Conservation (phyloP, 2,329 filamentous ascomycete genomes). For the Pseudovirgaria hyperparasitica region DNA sequence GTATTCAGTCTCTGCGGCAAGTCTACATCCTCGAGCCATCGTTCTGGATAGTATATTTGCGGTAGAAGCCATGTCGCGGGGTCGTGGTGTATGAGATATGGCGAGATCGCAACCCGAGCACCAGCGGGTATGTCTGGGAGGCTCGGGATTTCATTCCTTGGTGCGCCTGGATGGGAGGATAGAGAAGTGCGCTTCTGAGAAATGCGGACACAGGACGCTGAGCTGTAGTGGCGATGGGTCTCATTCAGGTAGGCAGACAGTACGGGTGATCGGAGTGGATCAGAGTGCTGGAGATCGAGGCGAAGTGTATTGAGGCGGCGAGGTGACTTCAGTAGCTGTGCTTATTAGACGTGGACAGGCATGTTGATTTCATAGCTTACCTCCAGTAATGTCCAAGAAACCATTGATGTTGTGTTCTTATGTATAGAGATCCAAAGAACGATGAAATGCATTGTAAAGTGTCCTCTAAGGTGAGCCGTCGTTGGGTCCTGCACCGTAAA, state of each 20-base stretch:
- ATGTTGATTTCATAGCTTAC: constrained; percentile 1
- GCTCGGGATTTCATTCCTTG: too few relatives aligned
- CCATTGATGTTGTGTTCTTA: constrained; percentile 7
- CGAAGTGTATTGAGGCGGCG: constrained; percentile 5
- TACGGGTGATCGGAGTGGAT: constrained; percentile 5
- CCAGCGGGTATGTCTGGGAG: too few relatives aligned
- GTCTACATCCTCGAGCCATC: too few relatives aligned
- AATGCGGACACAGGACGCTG: too few relatives aligned
- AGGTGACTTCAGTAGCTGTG: constrained; percentile 7
- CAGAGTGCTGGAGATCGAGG: constrained; percentile 6
- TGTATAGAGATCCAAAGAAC: constrained; percentile 9
- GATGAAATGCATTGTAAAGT: constrained; percentile 7
- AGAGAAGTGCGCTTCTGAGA: too few relatives aligned
- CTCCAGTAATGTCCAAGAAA: constrained; percentile 8
- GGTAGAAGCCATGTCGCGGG: too few relatives aligned
- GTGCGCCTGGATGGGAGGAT: too few relatives aligned
- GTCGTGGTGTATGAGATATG: too few relatives aligned
- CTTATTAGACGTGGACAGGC: not conserved
- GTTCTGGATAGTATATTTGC: too few relatives aligned
- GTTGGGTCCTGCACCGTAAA: constrained; percentile 8
- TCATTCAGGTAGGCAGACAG: constrained; percentile 8
- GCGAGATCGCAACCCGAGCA: too few relatives aligned
- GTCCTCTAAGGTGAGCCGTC: constrained; percentile 7
- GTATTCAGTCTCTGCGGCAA: too few relatives aligned
- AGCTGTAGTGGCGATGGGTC: constrained; percentile 8